Evolutionary conservation across 2,329 filamentous ascomycete genomes (phyloP), one percentile per base, ranked within the genome.

Genomic region (Metarhizium brunneum): DNA sequence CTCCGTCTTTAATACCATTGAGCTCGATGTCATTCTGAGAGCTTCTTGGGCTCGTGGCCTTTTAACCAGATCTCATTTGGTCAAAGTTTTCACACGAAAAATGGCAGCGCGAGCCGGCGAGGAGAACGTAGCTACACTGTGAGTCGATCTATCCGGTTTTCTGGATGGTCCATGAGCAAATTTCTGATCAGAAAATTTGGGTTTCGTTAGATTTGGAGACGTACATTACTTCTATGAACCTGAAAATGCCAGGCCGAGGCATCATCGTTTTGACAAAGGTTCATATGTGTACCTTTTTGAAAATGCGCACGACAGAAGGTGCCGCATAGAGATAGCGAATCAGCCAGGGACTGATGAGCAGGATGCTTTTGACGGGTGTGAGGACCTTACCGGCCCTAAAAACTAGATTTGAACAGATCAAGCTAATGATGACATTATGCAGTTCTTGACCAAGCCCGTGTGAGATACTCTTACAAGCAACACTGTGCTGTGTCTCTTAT

Each of bases 251-350:
- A 83, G 79, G 56, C 87, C 88, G 35, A 82, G 79, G n/a, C 88
- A 92, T 68, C 86, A 92, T 69, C 84, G 88, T 53, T 92, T 92
- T 69, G 85, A 90, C 69, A 88, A 87, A 68, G 81, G 84, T 50
- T 91, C 87, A 7, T 92, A 92, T 68, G 80, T 92, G 56, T 92
- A 92, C 66, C 75, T 92, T 6, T 91, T 90, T 68, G 86, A 91
- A 69, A 87, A 89, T 66, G 80, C 86, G 13, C 76, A 75, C 58
- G 81, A 85, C 62, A 78, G 83, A 58, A 79, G 82, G 58, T 86
- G 86, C 60, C 85, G 88, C 61, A 74, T 92, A 60, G 88, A 92
- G 70, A 76, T 92, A 59, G 88, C 88, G 47, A 92, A 92, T 64
- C 76, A 85, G 62, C 81, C 86, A 8, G 88, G 88, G 54, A 86